phyloP scores from a whole-genome alignment of 768 basidiomycete genomes.

The Suillus sp. region DNA sequence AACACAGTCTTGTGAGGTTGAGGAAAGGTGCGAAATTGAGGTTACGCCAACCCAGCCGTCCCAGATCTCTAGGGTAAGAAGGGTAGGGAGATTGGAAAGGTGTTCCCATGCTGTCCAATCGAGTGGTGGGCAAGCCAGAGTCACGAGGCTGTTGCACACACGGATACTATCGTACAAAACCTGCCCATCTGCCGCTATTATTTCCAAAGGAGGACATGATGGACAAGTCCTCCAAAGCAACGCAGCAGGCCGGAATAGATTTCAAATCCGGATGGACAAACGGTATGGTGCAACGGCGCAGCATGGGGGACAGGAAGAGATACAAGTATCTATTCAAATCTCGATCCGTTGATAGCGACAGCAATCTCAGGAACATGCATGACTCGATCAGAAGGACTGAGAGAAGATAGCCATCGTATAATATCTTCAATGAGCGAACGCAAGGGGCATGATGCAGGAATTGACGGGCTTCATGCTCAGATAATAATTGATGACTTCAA shows the following conservation, averaged over 20 bases:
- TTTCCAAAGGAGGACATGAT: background rate
- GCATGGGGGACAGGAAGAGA: background rate
- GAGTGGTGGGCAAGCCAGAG: background rate
- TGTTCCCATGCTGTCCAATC: background rate
- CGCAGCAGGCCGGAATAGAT: background rate
- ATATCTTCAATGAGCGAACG: background rate
- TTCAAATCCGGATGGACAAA: background rate
- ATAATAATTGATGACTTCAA: background rate
- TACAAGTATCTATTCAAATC: background rate
- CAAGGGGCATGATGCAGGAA: background rate
- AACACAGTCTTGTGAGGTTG: background rate
- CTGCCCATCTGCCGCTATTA: background rate
- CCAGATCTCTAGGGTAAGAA: background rate
- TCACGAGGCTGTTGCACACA: background rate
- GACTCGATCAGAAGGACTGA: background rate
- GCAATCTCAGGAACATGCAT: constrained; percentile 1
- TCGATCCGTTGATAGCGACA: background rate
- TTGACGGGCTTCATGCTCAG: background rate
- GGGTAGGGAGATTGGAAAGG: background rate
- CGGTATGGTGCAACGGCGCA: background rate
- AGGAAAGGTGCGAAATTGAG: background rate
- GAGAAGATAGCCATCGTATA: background rate
- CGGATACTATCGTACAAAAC: background rate
- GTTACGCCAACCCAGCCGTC: background rate
- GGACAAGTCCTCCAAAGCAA: background rate